A percentile compares a stretch with the other conserved stretches of the same genome.
These are phyloP conservation scores for Cladosporium austrohemisphaericum DNA, from an alignment of 2,329 filamentous ascomycete genomes.

Conservation along the genomic window DNA sequence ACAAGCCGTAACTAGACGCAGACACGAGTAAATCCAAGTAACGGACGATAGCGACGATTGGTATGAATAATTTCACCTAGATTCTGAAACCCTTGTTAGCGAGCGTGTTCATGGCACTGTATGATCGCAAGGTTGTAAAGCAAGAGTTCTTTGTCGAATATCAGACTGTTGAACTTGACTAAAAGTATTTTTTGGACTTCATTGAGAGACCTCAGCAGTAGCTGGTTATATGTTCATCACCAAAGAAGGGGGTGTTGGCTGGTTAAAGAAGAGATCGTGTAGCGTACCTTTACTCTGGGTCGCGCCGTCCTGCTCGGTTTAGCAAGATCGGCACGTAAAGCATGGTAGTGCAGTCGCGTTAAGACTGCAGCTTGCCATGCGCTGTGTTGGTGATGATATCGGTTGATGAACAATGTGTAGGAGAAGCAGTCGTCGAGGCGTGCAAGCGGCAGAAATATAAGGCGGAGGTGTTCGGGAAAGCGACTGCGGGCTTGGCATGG, in stretches of 20 bases:
- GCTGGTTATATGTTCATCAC: constrained; percentile 36
- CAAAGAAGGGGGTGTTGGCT: constrained; percentile 15
- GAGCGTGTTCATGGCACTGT: neutral
- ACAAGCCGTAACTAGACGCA: neutral
- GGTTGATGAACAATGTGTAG: neutral
- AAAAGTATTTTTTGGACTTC: constrained; percentile 32
- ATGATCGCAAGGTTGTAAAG: neutral
- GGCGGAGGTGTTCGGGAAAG: neutral
- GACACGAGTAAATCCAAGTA: neutral
- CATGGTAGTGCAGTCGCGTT: neutral
- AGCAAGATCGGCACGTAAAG: neutral
- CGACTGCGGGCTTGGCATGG: neutral
- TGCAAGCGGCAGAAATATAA: neutral
- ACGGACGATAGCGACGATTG: too few species aligned
- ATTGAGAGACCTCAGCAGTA: constrained; percentile 37
- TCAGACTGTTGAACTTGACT: constrained; percentile 57
- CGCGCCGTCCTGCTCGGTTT: neutral
- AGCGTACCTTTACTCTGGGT: constrained; percentile 5
- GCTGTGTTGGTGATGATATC: neutral
- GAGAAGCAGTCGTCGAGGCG: neutral
- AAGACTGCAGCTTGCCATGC: neutral
- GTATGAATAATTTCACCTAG: neutral
- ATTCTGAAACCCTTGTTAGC: neutral
- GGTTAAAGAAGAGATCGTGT: neutral
- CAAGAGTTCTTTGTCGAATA: constrained; percentile 14